Base-by-base conservation (phyloP, 2,329 filamentous ascomycete species). In the Colletotrichum truncatum region DNA sequence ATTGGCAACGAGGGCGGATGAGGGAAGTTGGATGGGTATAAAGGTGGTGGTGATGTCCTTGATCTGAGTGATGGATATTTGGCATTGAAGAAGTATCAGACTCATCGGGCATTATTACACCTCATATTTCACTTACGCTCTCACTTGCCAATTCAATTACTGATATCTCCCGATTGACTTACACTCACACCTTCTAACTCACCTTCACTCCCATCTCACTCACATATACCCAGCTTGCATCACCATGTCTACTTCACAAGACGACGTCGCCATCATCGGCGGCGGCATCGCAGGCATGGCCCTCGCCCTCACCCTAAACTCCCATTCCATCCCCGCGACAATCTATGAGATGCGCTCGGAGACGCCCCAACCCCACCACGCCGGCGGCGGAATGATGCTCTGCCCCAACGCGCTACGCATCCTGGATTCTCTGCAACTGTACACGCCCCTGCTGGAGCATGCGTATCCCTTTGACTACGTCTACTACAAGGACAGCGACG, bases 331-430 rank as follows among this genome's bases (percentile, higher is more conserved):
- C 43, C 68, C 77, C 5, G 79, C 76, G 64, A 82, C 76, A 3
- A 74, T 89, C 53, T 89, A 87, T 66, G 87, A 89, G 66, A 76
- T 79, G 12, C 80, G 83, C 8, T 63, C 75, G 0, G 77, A 78
- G 0, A 41, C 25, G 6, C 64, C 52, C 2, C 49, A 38, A 6
- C 76, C 81, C 2, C 77, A 82, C 2, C 78, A 83, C 64, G 82
- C 82, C 23, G 83, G 84, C 16, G 87, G 87, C 3, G 85, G 84
- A 1, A 77, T 89, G 28, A 87, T 88, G 82, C 80, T 89, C 3
- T 87, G 86, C 0, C 87, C 87, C 5, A 89, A 89, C 56, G 84
- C 85, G 0, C 79, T 89, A 1, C 78, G 80, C 4, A 77, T 88
- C 38, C 78, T 90, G 0, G 82, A 88, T 66, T 72, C 70, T 0